Percentiles rank a stretch among this genome's conserved stretches.
Evolutionary conservation across 805 yeast genomes (phyloP).

Genomic region (Sugiyamaella lignohabitans): DNA sequence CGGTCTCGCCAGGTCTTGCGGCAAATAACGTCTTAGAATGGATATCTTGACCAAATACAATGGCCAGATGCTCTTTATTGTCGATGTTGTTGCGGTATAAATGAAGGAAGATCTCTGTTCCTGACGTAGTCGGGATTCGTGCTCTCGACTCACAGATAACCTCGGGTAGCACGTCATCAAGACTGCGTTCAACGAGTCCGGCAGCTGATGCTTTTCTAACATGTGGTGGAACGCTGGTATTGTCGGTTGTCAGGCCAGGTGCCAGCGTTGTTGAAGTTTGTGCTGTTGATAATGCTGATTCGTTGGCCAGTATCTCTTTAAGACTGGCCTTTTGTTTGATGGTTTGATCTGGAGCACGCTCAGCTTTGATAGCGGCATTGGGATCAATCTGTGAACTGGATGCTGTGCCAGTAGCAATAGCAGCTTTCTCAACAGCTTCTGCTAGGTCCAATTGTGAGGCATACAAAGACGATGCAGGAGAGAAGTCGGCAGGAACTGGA

Average conservation of each 20-base stretch:
- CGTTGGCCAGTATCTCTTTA: not conserved
- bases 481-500: slow-evolving; percentile 20
- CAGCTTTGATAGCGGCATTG: no score
- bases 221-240: no score
- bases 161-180: slow-evolving; percentile 45
- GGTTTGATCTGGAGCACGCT: not conserved
- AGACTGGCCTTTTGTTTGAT: not conserved
- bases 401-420: not conserved
- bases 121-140: slow-evolving; percentile 91
- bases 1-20: slow-evolving; percentile 63
- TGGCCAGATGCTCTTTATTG: slow-evolving; percentile 90
- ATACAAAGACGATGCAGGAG: slow-evolving; percentile 10
- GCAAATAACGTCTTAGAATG: slow-evolving; percentile 68
- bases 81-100: slow-evolving; percentile 81
- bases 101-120: slow-evolving; percentile 90
- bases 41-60: slow-evolving; percentile 90
- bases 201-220: slow-evolving; percentile 3
- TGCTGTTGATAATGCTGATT: not conserved
- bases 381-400: no score
- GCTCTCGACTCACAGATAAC: slow-evolving; percentile 92
- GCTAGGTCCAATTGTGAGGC: slow-evolving; percentile 20
- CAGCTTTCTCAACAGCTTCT: not conserved
- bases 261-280: not conserved
- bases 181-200: slow-evolving; percentile 11
- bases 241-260: not conserved